Evolutionary conservation across 164 flowering plant species (phyloP).

Genomic region (Umbilicus rupestris): DNA sequence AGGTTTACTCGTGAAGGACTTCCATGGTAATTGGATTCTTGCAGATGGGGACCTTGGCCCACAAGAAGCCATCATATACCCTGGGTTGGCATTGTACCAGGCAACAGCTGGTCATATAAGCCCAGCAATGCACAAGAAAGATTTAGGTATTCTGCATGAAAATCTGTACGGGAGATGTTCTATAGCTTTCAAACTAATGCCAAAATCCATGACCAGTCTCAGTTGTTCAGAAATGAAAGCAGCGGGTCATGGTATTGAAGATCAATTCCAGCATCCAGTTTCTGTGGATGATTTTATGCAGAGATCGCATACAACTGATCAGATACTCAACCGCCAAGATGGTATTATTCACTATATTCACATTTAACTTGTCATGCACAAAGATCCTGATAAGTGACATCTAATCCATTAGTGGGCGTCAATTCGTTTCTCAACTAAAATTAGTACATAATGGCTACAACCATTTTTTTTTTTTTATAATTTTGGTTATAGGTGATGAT

Average conservation of each 20-base stretch:
- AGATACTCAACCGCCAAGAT: slow-evolving; percentile 46
- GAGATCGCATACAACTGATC: slow-evolving; percentile 66
- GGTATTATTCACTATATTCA: slow-evolving; percentile 50
- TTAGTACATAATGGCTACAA: no score
- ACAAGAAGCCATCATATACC: slow-evolving; percentile 79
- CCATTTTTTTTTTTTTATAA: no score
- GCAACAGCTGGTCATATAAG: slow-evolving; percentile 89
- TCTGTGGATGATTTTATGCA: slow-evolving; percentile 98
- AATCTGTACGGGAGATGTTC: slow-evolving; percentile 80
- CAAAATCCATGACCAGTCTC: slow-evolving; percentile 82
- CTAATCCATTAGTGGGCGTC: background rate
- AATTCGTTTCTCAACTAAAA: background rate
- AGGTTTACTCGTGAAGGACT: slow-evolving; percentile 73
- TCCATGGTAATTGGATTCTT: slow-evolving; percentile 74
- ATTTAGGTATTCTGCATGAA: slow-evolving; percentile 44
- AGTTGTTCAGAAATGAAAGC: slow-evolving; percentile 91
- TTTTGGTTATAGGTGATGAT: no score
- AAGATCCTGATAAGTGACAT: background rate
- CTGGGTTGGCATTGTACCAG: slow-evolving; percentile 90
- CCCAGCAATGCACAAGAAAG: slow-evolving; percentile 65
- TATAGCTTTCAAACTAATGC: slow-evolving; percentile 84
- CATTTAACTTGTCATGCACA: background rate
- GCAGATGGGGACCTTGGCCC: slow-evolving; percentile 92
- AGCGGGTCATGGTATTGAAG: slow-evolving; percentile 92
- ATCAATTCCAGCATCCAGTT: slow-evolving; percentile 90